phyloP scores from a whole-genome alignment of 202 grass and related monocot species.

The Cymbopogon flexuosus region DNA sequence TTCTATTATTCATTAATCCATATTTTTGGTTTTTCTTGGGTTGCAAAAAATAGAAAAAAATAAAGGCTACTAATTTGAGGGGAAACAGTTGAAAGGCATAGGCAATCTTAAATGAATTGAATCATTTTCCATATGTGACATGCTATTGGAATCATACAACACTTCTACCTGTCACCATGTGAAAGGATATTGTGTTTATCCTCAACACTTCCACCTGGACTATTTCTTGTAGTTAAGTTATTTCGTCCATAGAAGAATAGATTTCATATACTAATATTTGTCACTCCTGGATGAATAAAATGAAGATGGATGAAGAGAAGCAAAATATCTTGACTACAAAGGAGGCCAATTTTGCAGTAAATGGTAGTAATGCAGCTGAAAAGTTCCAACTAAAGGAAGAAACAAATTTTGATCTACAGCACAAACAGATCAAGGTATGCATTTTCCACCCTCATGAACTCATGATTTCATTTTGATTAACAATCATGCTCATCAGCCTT shows the following conservation, averaged over 20 bases:
- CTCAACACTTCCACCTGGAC: constrained; percentile 1
- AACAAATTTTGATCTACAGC: constrained; percentile 57
- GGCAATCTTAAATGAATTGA: background rate
- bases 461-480: constrained; percentile 29
- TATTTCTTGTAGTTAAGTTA: background rate
- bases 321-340: constrained; percentile 38
- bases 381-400: constrained; percentile 38
- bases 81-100: constrained; percentile 11
- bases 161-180: constrained; percentile 29
- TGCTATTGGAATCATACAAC: constrained; percentile 26
- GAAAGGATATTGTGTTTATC: background rate
- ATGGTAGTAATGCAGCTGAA: constrained; percentile 49
- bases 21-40: background rate
- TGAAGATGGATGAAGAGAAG: constrained; percentile 29
- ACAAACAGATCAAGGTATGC: constrained; percentile 68
- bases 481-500: constrained; percentile 14
- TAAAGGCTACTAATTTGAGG: background rate
- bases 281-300: background rate
- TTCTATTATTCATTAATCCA: background rate
- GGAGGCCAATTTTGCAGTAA: constrained; percentile 24
- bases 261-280: constrained; percentile 22
- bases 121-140: constrained; percentile 44
- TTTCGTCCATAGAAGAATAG: background rate
- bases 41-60: constrained; percentile 28
- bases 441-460: constrained; percentile 14